A percentile compares a stretch with the other conserved stretches of the same genome.
Conservation (phyloP, 495 filamentous ascomycete genomes). For the Penicillium lividum region DNA sequence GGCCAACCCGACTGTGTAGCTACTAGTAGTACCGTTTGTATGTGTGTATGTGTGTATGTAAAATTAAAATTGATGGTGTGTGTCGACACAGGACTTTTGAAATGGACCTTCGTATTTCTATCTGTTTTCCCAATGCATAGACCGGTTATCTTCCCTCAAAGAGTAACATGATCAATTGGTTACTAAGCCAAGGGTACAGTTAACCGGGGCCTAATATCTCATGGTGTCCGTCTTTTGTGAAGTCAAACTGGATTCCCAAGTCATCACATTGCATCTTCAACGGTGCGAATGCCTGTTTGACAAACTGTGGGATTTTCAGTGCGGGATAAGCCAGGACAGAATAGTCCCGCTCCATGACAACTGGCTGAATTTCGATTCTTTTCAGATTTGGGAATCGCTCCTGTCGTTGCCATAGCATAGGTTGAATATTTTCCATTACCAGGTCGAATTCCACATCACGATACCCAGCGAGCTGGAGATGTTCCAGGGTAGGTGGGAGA, state of each 20-base stretch:
- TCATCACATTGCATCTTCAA: background rate
- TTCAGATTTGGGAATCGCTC: slow-evolving; percentile 6
- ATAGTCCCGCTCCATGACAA: background rate
- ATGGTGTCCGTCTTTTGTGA: background rate
- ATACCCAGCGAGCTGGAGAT: background rate
- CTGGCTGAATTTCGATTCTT: slow-evolving; percentile 4
- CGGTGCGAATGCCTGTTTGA: slow-evolving; percentile 6
- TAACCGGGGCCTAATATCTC: too few species aligned
- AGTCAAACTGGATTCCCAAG: slow-evolving; percentile 2
- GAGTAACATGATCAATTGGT: too few species aligned
- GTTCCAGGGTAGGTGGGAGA: slow-evolving; percentile 1
- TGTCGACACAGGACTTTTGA: too few species aligned
- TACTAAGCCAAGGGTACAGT: too few species aligned
- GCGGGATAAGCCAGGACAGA: background rate
- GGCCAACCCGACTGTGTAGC: too few species aligned
- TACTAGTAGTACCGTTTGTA: too few species aligned
- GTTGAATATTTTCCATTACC: background rate
- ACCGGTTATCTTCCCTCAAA: too few species aligned
- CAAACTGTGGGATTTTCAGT: background rate
- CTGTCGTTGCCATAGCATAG: slow-evolving; percentile 1
- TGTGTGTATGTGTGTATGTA: too few species aligned
- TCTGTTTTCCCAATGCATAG: too few species aligned
- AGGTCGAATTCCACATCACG: background rate
- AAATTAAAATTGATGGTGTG: too few species aligned
- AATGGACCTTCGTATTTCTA: too few species aligned